Evolutionary conservation across 73 alveolate genomes (phyloP).

Genomic region (Breviolum minutum): DNA sequence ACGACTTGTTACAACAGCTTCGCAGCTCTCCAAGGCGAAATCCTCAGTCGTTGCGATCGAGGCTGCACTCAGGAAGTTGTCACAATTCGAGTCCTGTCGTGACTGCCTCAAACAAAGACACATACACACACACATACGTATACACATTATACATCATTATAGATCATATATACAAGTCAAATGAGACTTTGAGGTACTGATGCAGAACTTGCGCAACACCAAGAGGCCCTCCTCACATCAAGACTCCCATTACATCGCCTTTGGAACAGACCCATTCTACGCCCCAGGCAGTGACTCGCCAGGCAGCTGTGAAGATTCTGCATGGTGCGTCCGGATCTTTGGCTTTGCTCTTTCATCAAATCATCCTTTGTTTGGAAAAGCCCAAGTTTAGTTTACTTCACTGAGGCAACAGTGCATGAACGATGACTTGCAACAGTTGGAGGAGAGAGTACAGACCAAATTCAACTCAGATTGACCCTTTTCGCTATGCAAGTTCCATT

Average conservation of each 20-base stretch:
- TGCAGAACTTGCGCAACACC: conserved; percentile 36
- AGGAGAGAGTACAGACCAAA: not conserved
- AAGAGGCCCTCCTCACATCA: not conserved
- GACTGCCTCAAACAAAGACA: not conserved
- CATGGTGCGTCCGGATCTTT: conserved; percentile 74
- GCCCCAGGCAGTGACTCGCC: conserved; percentile 63
- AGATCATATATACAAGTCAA: too few species aligned
- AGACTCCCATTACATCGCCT: not conserved
- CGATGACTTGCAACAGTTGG: conserved; percentile 76
- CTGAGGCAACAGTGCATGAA: conserved; percentile 62
- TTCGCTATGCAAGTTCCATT: too few species aligned
- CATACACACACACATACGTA: not conserved
- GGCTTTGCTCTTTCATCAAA: not conserved
- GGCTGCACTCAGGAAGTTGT: conserved; percentile 24
- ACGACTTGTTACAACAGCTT: not conserved
- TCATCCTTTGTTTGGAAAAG: not conserved
- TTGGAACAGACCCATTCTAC: not conserved
- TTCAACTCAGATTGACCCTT: too few species aligned
- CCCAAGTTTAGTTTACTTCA: not conserved
- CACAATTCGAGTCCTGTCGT: conserved; percentile 54
- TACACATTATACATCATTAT: not conserved
- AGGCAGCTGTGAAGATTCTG: conserved; percentile 67
- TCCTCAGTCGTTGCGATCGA: conserved; percentile 43
- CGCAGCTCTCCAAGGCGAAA: conserved; percentile 18
- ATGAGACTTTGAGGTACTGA: conserved; percentile 13